phyloP scores from a whole-genome alignment of 1,284 basidiomycete genomes.

The Microstroma glucosiphilum region DNA sequence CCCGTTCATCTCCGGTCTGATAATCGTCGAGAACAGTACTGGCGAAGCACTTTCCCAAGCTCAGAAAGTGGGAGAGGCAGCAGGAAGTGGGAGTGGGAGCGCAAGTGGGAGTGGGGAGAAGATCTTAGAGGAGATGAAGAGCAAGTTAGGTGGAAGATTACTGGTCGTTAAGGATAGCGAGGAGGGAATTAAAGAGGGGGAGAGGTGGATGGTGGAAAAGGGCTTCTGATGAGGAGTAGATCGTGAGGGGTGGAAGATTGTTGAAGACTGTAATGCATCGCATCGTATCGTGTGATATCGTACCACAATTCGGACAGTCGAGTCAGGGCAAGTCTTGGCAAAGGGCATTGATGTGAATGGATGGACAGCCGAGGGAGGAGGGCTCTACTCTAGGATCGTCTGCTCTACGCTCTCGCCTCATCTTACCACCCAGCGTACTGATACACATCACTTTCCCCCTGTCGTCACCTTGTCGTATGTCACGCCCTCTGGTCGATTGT shows the following conservation, averaged over 20 bases:
- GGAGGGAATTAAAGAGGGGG: not conserved
- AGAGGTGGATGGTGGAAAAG: not conserved
- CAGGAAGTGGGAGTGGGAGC: not conserved
- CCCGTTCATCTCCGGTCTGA: not conserved
- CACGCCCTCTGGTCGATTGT: constrained; percentile 26
- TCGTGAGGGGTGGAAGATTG: too few species aligned
- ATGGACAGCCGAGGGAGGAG: too few species aligned
- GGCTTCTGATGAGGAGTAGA: not conserved
- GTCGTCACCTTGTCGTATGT: constrained; percentile 39
- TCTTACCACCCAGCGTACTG: too few species aligned
- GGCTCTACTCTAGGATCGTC: too few species aligned
- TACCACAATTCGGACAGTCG: too few species aligned
- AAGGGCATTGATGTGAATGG: too few species aligned
- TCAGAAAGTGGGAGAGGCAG: too few species aligned
- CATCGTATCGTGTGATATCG: too few species aligned
- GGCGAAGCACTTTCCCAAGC: not conserved
- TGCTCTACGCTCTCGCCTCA: too few species aligned
- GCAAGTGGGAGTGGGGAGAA: not conserved
- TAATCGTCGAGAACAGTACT: not conserved
- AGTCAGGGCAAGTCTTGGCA: too few species aligned
- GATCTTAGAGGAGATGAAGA: not conserved
- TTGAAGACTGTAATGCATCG: too few species aligned
- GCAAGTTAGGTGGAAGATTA: not conserved
- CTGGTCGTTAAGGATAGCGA: not conserved
- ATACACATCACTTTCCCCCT: constrained; percentile 2